A percentile compares a stretch with the other conserved stretches of the same genome.
These are phyloP conservation scores for Pholiota microspora DNA, from an alignment of 768 basidiomycete species.

Conservation along the genomic window DNA sequence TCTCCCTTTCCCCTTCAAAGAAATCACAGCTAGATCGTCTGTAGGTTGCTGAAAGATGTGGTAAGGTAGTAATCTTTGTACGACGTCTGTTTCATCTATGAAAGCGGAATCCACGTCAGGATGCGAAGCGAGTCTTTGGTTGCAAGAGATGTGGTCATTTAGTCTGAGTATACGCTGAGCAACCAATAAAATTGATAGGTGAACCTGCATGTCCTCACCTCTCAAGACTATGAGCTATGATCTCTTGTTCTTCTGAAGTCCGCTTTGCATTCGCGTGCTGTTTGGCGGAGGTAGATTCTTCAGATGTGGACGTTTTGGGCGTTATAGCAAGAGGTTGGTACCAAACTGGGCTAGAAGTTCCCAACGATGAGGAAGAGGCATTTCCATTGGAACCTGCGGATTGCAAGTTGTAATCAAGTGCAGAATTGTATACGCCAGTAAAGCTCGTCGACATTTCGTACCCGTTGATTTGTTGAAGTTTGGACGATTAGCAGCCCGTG, in stretches of 20 bases:
- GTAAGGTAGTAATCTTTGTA: slow-evolving; percentile 75
- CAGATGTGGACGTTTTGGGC: slow-evolving; percentile 1
- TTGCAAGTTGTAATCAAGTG: slow-evolving; percentile 15
- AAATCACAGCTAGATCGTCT: slow-evolving; percentile 50
- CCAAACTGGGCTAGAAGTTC: slow-evolving; percentile 25
- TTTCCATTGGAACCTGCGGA: slow-evolving; percentile 20
- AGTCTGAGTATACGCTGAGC: slow-evolving; percentile 38
- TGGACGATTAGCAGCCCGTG: slow-evolving; percentile 37
- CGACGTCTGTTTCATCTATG: slow-evolving; percentile 53
- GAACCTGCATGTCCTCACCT: slow-evolving; percentile 41
- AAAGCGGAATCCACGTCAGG: slow-evolving; percentile 77
- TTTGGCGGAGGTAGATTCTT: slow-evolving; percentile 8
- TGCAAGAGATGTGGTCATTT: slow-evolving; percentile 51
- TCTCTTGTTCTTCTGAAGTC: slow-evolving; percentile 50
- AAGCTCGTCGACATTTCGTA: slow-evolving; percentile 41
- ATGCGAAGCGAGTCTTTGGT: slow-evolving; percentile 58
- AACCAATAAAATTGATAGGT: neutral
- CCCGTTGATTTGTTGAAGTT: slow-evolving; percentile 36
- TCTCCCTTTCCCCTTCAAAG: slow-evolving; percentile 63
- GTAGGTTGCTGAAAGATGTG: slow-evolving; percentile 76
- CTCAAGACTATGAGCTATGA: slow-evolving; percentile 42
- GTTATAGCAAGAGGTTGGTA: slow-evolving; percentile 12
- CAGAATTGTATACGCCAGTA: slow-evolving; percentile 32
- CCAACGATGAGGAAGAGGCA: slow-evolving; percentile 22
- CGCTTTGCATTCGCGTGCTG: slow-evolving; percentile 24